Conservation (phyloP, 2,329 filamentous ascomycete genomes). For the Hymenoscyphus fraxineus region DNA sequence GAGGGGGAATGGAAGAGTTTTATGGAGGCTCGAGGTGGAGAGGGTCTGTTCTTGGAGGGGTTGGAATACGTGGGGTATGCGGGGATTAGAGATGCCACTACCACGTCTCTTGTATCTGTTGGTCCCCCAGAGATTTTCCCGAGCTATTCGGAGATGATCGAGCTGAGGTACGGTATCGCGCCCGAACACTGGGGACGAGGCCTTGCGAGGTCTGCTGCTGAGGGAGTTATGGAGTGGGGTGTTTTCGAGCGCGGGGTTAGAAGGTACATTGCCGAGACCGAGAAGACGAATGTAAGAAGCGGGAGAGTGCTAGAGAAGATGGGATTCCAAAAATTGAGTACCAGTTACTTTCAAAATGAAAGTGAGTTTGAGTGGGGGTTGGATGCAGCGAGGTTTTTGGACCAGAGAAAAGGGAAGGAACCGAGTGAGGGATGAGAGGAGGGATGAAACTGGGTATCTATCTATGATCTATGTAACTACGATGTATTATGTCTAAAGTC, state of each 20-base stretch:
- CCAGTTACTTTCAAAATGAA: not conserved
- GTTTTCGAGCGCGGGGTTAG: conserved; percentile 23
- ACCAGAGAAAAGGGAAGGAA: not conserved
- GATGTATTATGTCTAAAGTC: too few relatives aligned
- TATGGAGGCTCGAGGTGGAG: not conserved
- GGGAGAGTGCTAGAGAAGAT: conserved; percentile 26
- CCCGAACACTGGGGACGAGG: conserved; percentile 28
- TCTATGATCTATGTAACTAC: not conserved
- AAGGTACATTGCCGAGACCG: conserved; percentile 28
- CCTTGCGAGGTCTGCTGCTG: conserved; percentile 25
- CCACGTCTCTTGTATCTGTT: conserved; percentile 32
- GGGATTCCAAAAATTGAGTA: conserved; percentile 18
- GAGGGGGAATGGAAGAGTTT: not conserved
- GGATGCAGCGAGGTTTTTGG: conserved; percentile 1
- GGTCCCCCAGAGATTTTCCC: conserved; percentile 10
- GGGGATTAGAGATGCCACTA: conserved; percentile 22
- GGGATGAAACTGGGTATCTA: not conserved
- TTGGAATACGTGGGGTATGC: conserved; percentile 6
- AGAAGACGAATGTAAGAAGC: conserved; percentile 27
- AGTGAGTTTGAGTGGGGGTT: conserved; percentile 7
- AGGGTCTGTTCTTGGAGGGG: not conserved
- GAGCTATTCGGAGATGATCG: conserved; percentile 27
- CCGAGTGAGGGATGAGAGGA: too few relatives aligned
- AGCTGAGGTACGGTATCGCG: conserved; percentile 29
- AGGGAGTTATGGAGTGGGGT: conserved; percentile 28